phyloP scores from a whole-genome alignment of 2,329 filamentous ascomycete genomes.

The Stenocarpella maydis region DNA sequence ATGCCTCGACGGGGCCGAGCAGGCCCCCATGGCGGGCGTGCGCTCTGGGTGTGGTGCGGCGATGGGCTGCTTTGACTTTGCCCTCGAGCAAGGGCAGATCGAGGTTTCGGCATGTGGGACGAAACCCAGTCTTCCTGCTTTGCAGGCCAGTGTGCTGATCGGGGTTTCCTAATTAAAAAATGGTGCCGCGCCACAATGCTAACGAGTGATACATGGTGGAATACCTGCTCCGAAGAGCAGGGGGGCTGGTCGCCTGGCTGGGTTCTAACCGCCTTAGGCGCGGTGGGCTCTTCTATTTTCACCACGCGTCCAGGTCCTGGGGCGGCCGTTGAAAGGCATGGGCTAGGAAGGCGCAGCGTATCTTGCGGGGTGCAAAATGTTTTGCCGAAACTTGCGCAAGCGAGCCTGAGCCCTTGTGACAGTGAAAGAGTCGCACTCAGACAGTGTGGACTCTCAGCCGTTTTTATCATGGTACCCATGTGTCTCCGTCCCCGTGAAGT shows the following conservation, averaged over 20 bases:
- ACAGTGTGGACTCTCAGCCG: slow-evolving; percentile 27
- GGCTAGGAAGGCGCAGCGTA: background rate
- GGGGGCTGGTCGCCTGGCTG: background rate
- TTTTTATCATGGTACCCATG: slow-evolving; percentile 13
- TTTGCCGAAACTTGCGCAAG: slow-evolving; percentile 21
- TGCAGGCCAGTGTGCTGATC: slow-evolving; percentile 18
- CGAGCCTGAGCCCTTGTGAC: slow-evolving; percentile 3
- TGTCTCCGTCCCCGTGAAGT: background rate
- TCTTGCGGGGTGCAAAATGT: slow-evolving; percentile 17
- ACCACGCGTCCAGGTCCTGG: slow-evolving; percentile 26
- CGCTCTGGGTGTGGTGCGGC: background rate
- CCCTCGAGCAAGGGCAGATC: slow-evolving; percentile 12
- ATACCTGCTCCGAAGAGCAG: slow-evolving; percentile 1
- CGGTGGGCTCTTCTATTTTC: slow-evolving; percentile 21
- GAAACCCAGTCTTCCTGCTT: slow-evolving; percentile 8
- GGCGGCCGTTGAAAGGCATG: background rate
- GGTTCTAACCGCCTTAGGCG: slow-evolving; percentile 23
- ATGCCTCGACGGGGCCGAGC: slow-evolving; percentile 15
- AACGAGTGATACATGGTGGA: slow-evolving; percentile 5
- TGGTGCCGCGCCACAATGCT: slow-evolving; percentile 1
- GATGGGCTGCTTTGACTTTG: slow-evolving; percentile 2
- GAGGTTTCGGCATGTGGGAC: slow-evolving; percentile 27
- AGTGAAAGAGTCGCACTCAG: slow-evolving; percentile 17
- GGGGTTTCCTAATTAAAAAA: slow-evolving; percentile 17
- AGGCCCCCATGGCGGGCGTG: background rate